Evolutionary conservation across 441 rosid species (phyloP).

Genomic region (Manihot esculenta): DNA sequence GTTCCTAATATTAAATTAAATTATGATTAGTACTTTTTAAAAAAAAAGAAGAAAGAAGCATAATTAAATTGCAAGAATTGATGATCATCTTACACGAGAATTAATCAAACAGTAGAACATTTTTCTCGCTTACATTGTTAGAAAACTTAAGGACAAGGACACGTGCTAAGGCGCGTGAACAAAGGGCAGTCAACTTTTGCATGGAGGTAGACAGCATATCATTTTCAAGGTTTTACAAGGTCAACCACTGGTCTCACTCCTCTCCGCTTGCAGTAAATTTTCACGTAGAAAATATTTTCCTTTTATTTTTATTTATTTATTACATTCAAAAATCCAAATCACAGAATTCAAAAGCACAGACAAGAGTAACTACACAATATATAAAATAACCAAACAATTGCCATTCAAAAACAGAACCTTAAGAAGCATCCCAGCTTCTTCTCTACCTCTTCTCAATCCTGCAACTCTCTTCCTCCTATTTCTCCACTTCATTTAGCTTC

Average conservation of each 20-base stretch:
- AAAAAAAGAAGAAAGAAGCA: too few relatives aligned
- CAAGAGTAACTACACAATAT: too few relatives aligned
- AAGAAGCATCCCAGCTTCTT: conserved; percentile 36
- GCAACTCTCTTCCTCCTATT: not conserved
- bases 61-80: too few relatives aligned
- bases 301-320: too few relatives aligned
- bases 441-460: conserved; percentile 15
- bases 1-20: too few relatives aligned
- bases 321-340: not conserved
- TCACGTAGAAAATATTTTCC: too few relatives aligned
- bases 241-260: conserved; percentile 43
- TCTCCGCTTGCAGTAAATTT: too few relatives aligned
- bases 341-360: conserved; percentile 12
- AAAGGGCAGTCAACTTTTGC: conserved; percentile 19
- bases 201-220: conserved; percentile 12
- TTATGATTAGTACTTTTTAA: too few relatives aligned
- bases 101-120: conserved; percentile 7
- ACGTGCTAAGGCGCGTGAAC: conserved; percentile 43
- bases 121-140: conserved; percentile 11
- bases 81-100: too few relatives aligned
- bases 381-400: conserved; percentile 32
- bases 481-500: not conserved
- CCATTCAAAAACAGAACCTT: conserved; percentile 36
- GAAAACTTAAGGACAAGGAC: conserved; percentile 29
- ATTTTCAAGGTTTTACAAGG: conserved; percentile 30